Base-by-base conservation (phyloP, 352 stramenopile species). In the Globisporangium yorkense region DNA sequence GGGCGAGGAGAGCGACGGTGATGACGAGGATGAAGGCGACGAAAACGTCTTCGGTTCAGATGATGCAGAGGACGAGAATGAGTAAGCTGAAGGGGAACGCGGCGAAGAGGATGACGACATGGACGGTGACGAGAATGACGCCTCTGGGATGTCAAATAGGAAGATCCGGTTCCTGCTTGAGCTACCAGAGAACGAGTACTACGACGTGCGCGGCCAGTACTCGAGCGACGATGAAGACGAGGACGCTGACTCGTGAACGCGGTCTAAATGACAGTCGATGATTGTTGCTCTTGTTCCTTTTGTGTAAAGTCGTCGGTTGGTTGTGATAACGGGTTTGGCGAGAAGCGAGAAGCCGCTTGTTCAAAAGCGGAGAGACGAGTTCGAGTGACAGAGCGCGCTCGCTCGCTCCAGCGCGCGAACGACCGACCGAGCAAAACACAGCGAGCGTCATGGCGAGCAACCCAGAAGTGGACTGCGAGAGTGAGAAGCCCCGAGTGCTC, bases 161-260 rank as follows among this genome's bases (percentile, higher is more conserved):
- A 74, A 90, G 58, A 84, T 92, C 18, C 72, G 79, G 18, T 75
- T 89, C 57, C 62, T 92, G 47, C 75, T 89, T 33, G 78, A 89
- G 48, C 67, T 90, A n/a, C 83, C 83, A 6, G 76, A 89, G 56
- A 74, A 64, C 29, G 70, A 69, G 3, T 89, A 84, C 53, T 92
- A 91, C 51, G 74, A 87, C n/a, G 59, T 89, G 31, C 80, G 76
- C 29, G 80, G 78, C 8, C 74, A 89, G 52, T 92, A 89, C 53
- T 91, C 83, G 18, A 88, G 72, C 24, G 79, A 88, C 6, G 83
- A 92, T 62, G 78, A 90, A 47, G 78, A 91, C 7, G 78, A 77
- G 7, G 82, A 80, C 13, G 71, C 88, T 4, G 74, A 87, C 20
- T 66, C 73, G 40, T 67, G 39, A 31, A 1, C 29, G 39, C 24